Evolutionary conservation across 305 asterid genomes (phyloP), one percentile per base, ranked within the genome.

Genomic region (Solanum aculeatissimum): DNA sequence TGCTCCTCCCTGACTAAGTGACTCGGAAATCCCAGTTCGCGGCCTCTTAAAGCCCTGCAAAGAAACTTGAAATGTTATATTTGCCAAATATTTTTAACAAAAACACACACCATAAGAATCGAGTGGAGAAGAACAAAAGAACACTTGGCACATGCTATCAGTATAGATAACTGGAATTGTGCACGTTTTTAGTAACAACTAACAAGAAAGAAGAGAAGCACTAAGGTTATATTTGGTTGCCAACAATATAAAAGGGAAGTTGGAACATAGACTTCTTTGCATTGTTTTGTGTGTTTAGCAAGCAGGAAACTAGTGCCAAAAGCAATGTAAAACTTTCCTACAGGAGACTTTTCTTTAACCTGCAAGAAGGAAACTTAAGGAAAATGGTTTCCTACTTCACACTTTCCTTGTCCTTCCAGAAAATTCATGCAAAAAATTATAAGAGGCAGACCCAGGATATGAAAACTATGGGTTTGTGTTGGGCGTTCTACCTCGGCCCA

Each of bases 11-110:
- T 92, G 97, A 89, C 93, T 90, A 63, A 89, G 90, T 72, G 99
- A 93, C 91, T 95, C 98, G 29, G 98, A 93, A 68, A 96, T 88
- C 89, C 95, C 99, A 25, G 90, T 81, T 71, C 97, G 95, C 57
- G 89, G 88, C 87, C 99, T 90, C 89, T 97, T 97, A 32, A 95
- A 85, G 82, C 97, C 97, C 99, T 97, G 93, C 62, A 60, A 21
- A 83, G 65, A 21, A 86, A 84, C 65, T 14, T 32, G 27, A 65
- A 40, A 79, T 77, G 74, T 45, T 40, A 85, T 47, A 43, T 65
- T n/a, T 27, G 45, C 72, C 57, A 29, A 58, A n/a, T 83, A 42
- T 42, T 77, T 77, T 12, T 7, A 80, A 42, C 16, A 25, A 49
- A 25, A 57, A 18, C 12, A 21, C 45, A 47, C 54, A 23, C 57